phyloP scores from a whole-genome alignment of 2,329 filamentous ascomycete species.

The Orbilia oligospora region DNA sequence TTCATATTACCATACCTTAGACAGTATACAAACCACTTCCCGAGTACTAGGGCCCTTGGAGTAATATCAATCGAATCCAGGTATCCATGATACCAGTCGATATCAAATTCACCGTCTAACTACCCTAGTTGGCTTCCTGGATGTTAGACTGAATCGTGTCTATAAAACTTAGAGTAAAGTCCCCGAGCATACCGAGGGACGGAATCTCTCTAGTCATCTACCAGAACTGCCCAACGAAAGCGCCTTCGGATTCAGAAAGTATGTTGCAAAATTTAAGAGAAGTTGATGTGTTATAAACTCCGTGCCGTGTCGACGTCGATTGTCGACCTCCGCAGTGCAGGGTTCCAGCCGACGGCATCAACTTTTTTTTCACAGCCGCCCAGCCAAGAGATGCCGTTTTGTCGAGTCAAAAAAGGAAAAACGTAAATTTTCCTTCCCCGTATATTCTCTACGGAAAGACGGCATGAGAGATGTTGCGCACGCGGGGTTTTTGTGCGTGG shows the following conservation, averaged over 20 bases:
- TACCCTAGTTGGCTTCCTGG: not conserved
- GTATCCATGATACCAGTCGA: not conserved
- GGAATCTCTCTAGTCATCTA: not conserved
- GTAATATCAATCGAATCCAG: not conserved
- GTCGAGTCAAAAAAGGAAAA: not conserved
- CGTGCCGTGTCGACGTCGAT: conserved; percentile 19
- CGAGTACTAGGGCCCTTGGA: not conserved
- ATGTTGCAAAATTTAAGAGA: not conserved
- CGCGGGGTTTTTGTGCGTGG: not conserved
- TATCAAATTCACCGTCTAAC: not conserved
- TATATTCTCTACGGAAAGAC: not conserved
- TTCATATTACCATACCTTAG: too few species aligned
- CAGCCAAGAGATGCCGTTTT: conserved; percentile 3
- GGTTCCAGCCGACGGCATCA: not conserved
- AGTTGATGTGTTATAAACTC: not conserved
- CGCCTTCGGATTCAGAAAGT: not conserved
- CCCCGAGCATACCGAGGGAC: not conserved
- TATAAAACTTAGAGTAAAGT: not conserved
- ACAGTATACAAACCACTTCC: not conserved
- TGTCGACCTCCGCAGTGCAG: not conserved
- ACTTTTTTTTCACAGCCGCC: conserved; percentile 2
- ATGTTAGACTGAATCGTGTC: not conserved
- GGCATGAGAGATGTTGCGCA: not conserved
- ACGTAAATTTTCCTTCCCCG: not conserved
- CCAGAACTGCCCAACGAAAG: not conserved